Evolutionary conservation across 129 eudicot species (phyloP), one percentile per base, ranked within the genome.

Genomic region (Sambucus nigra): DNA sequence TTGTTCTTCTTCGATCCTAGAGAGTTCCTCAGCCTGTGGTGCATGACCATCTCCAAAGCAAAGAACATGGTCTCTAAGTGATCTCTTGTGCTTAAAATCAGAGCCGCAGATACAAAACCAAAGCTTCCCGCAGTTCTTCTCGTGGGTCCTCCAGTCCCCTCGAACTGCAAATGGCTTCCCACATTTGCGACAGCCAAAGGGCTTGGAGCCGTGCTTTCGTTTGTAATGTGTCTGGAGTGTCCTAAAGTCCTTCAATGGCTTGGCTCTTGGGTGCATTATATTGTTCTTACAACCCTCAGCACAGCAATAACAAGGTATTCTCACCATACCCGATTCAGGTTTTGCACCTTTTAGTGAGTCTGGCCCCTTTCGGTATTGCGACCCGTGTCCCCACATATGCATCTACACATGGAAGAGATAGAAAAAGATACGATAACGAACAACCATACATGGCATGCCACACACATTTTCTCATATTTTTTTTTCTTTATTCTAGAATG

Each of bases 381-480:
- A 88, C 27, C 96, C 96, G 48, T 87, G 96, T 60, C 96, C 96
- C 96, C 96, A 87, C 96, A 87, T 83, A 67, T 87, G 96, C 96
- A 88, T 88, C 96, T 88, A 58, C 42, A 7, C 13, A 35, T 15
- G n/a, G n/a, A n/a, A 35, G 13, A 22, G 7, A 64, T 39, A 53
- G 57, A n/a, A 21, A 7, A 35, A 35, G 42, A 35, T 8, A 29
- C 35, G 8, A 35, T 3, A 35, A 35, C n/a, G n/a, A n/a, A n/a
- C n/a, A n/a, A n/a, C n/a, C n/a, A n/a, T n/a, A n/a, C n/a, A n/a
- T n/a, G n/a, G n/a, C 15, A 41, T 17, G 33, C 17, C 39, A 25
- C 47, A 55, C 12, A 42, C 35, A 10, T 19, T 10, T n/a, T 13
- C 25, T 10, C 55, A 13, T 31, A 53, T 31, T 8, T 50, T 50